A percentile compares a stretch with the other conserved stretches of the same genome.
Conservation (phyloP, 768 basidiomycete genomes). For the Fomitopsis pulvina region DNA sequence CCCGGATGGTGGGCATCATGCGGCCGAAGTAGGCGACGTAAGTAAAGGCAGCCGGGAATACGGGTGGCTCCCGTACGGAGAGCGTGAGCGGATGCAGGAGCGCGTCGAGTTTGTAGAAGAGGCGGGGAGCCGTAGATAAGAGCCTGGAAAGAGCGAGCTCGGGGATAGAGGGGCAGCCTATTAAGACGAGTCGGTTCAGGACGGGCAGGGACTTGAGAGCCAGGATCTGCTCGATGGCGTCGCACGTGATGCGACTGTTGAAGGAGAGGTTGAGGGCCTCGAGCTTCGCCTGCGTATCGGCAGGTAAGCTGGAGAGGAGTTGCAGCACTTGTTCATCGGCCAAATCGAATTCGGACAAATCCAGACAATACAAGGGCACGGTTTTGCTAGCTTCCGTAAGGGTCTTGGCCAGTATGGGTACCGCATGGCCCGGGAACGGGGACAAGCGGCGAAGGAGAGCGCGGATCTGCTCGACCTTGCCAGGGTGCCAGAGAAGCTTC, state of each 20-base stretch:
- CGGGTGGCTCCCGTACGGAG: too few relatives aligned
- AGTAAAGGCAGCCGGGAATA: too few relatives aligned
- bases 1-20: too few relatives aligned
- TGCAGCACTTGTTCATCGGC: conserved; percentile 18
- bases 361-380: conserved; percentile 7
- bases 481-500: conserved; percentile 24
- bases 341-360: conserved; percentile 23
- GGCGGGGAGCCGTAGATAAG: conserved; percentile 17
- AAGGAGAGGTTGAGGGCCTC: conserved; percentile 22
- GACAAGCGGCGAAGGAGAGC: conserved; percentile 13
- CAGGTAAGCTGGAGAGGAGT: conserved; percentile 8
- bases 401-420: conserved; percentile 20
- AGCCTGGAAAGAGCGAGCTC: conserved; percentile 18
- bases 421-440: conserved; percentile 22
- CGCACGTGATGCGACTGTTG: conserved; percentile 20
- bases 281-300: conserved; percentile 6
- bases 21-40: too few relatives aligned
- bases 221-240: conserved; percentile 17
- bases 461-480: conserved; percentile 19
- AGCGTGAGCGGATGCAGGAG: conserved; percentile 23
- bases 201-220: conserved; percentile 17
- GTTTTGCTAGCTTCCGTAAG: conserved; percentile 5
- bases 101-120: conserved; percentile 24
- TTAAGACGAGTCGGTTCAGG: conserved; percentile 20
- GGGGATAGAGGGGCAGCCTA: conserved; percentile 22